phyloP scores from a whole-genome alignment of 2,329 filamentous ascomycete species.

The Fusarium beomiforme region DNA sequence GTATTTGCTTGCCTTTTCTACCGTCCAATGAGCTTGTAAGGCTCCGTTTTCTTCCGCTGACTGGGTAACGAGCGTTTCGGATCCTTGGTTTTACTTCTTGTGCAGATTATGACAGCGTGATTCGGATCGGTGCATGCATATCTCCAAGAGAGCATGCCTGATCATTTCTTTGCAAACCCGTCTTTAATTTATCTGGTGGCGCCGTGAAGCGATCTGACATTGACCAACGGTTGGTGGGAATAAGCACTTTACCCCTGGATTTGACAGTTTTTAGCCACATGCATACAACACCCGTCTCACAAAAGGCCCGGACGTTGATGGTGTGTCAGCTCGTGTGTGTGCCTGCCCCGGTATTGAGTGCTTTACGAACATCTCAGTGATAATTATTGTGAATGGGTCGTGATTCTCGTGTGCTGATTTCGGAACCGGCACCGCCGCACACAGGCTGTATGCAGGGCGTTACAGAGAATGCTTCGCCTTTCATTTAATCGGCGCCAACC shows the following conservation, averaged over 20 bases:
- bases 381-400: background rate
- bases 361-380: background rate
- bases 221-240: background rate
- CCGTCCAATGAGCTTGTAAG: background rate
- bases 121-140: background rate
- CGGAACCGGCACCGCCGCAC: background rate
- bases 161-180: background rate
- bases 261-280: constrained; percentile 10
- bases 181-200: background rate
- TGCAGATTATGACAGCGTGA: background rate
- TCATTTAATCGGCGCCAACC: constrained; percentile 22
- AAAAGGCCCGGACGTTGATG: background rate
- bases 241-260: constrained; percentile 8
- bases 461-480: background rate
- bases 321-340: background rate
- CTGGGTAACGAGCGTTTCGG: background rate
- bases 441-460: constrained; percentile 4
- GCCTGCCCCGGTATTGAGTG: background rate
- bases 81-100: background rate
- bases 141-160: background rate
- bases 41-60: background rate
- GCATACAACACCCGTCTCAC: constrained; percentile 10
- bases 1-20: background rate
- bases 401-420: background rate
- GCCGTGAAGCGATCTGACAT: background rate